Percentiles rank a stretch among this genome's conserved stretches.
Evolutionary conservation across 495 filamentous ascomycete species (phyloP).

Genomic region (Neurospora sp.): DNA sequence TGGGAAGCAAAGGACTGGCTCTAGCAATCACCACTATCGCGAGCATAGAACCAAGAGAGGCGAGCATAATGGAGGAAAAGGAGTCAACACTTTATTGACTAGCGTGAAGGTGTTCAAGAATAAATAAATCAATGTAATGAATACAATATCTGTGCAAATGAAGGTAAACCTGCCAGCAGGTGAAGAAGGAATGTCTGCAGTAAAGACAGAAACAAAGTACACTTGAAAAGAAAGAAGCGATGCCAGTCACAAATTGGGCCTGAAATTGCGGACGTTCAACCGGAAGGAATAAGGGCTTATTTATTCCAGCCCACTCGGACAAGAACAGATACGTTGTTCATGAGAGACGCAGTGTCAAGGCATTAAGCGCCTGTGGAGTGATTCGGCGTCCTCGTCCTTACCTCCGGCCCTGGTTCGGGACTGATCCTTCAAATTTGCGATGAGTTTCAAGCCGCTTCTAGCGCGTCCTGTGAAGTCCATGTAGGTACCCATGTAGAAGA

Average conservation of each 20-base stretch:
- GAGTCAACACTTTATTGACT: neutral
- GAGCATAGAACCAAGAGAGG: conserved; percentile 15
- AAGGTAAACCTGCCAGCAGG: conserved; percentile 7
- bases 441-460: neutral
- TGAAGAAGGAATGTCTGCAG: neutral
- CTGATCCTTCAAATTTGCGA: neutral
- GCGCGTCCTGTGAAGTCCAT: neutral
- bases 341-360: neutral
- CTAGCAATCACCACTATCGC: conserved; percentile 15
- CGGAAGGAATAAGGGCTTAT: neutral
- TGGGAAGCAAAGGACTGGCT: conserved; percentile 16
- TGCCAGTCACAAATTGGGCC: neutral
- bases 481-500: neutral
- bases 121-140: neutral
- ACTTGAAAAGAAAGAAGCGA: neutral
- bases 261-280: conserved; percentile 8
- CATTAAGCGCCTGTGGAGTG: neutral
- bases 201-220: conserved; percentile 11
- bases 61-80: conserved; percentile 11
- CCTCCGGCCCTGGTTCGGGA: neutral
- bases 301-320: neutral
- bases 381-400: neutral
- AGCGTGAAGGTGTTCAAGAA: neutral
- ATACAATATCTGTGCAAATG: neutral
- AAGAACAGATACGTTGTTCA: neutral